Conservation (phyloP, 352 stramenopile species). For the Phytophthora ramorum region DNA sequence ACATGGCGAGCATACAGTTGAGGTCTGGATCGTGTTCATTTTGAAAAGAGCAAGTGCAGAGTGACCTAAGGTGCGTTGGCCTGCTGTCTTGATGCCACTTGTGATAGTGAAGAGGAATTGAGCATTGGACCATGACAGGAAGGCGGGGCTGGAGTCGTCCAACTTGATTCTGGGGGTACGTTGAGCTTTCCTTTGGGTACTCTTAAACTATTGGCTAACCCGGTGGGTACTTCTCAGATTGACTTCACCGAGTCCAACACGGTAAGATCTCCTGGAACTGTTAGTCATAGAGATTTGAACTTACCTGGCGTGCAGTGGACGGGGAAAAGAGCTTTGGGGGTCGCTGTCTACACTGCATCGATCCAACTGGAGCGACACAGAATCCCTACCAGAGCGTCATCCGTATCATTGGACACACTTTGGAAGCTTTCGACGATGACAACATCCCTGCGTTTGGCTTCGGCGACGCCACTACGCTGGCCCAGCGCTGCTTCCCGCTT, state of each 20-base stretch:
- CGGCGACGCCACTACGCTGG: slow-evolving; percentile 61
- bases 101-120: neutral
- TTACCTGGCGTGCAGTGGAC: slow-evolving; percentile 53
- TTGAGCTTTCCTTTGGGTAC: neutral
- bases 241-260: slow-evolving; percentile 79
- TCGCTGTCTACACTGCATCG: slow-evolving; percentile 68
- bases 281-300: neutral
- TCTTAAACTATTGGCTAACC: neutral
- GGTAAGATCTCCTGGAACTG: slow-evolving; percentile 19
- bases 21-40: slow-evolving; percentile 5
- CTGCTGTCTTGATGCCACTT: neutral
- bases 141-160: slow-evolving; percentile 61
- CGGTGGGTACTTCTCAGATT: slow-evolving; percentile 31
- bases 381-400: slow-evolving; percentile 82
- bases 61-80: slow-evolving; percentile 36
- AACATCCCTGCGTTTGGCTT: slow-evolving; percentile 78
- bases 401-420: slow-evolving; percentile 59
- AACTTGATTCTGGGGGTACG: slow-evolving; percentile 62
- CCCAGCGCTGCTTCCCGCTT: slow-evolving; percentile 58
- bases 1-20: neutral
- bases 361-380: slow-evolving; percentile 50
- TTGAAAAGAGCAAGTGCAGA: slow-evolving; percentile 50
- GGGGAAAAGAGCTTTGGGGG: slow-evolving; percentile 67
- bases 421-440: slow-evolving; percentile 83
- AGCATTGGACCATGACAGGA: slow-evolving; percentile 13